Base-by-base conservation (phyloP, 306 rosid species). In the Lathyrus tuberosus region DNA sequence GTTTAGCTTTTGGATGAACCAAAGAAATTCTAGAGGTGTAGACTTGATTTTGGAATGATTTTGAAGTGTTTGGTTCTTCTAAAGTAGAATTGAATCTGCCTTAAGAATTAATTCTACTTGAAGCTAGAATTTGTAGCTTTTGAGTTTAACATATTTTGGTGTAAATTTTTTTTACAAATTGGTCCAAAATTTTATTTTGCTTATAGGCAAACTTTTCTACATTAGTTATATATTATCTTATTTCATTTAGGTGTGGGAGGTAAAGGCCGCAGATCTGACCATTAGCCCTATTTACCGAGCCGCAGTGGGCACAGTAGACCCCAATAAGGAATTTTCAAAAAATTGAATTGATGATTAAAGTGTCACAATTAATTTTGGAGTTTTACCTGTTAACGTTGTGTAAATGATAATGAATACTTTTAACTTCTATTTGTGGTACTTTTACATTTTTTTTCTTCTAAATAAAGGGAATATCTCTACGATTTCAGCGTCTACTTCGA, bases 201-300 rank as follows among this genome's bases (percentile, higher is more conserved):
- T 64, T 65, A 5, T 8, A 18, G 6, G 15, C 41, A 51, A 5
- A 33, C 18, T 31, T 11, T 47, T 57, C 62, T 67, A 28, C 48
- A 31, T 41, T 43, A 18, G 70, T 52, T 38, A 24, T 61, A 5
- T 46, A 22, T 35, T 46, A 31, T 59, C 30, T 47, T 18, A 14
- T 63, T 78, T 66, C 74, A 59, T 77, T 13, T 71, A 94, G 98
- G 97, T 94, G 72, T 91, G 99, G 97, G 97, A 87, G 83, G 97
- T 94, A 69, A 94, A 87, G 82, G 97, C 97, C 47, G 99, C 99
- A 37, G 99, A 94, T 68, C 77, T 94, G 86, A 91, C 97, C 59
- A 84, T 94, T 79, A 94, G 96, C 78, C 97, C 98, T 16, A 92
- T 94, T 83, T 74, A 94, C 74, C 92, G 85, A 49, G 99, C 99